Evolutionary conservation across 2,329 filamentous ascomycete species (phyloP), one percentile per base, ranked within the genome.

Genomic region (Aspergillus ruber): DNA sequence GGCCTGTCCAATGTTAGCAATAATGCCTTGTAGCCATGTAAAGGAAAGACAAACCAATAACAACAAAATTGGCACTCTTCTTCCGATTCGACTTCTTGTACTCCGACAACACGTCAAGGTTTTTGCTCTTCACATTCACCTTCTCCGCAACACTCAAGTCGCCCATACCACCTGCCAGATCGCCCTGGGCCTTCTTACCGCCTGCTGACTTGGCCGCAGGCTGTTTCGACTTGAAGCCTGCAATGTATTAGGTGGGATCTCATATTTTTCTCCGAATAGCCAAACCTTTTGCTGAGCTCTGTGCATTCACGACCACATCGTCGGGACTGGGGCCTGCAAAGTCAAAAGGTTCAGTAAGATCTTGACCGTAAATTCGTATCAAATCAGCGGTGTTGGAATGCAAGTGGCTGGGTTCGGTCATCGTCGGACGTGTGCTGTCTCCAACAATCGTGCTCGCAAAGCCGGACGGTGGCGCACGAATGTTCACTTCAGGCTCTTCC

Each of bases 281-380:
- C 83, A 83, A 87, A 89, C 86, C 85, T 88, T 90, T 86, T 72
- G 84, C 67, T 61, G 63, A 68, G 53, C 58, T 84, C 76, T 95
- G 91, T 58, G 90, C 91, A 67, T 84, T 82, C 53, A 89, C 78
- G 60, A 96, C 87, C 62, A 93, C 73, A 67, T 96, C 90, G 73
- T 97, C 90, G 57, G 90, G 90, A 70, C 90, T 96, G 47, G 91
- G 90, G 65, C 83, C 82, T 75, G 84, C 76, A 72, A 96, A 96
- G 50, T 84, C 70, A 65, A 72, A 74, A 41, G 62, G 61, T 67
- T 70, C 65, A 72, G 68, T 63, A 61, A 65, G 55, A 47, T 68
- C 58, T 51, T 68, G 61, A 47, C 67, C 67, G 49, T 69, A 70
- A 18, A 71, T 62, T 46, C 56, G 54, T 42, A 68, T 61, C 23